Percentiles rank a stretch among this genome's conserved stretches.
These are phyloP conservation scores for Bondarzewia mesenterica DNA, from an alignment of 1,284 basidiomycete genomes.

Conservation along the genomic window DNA sequence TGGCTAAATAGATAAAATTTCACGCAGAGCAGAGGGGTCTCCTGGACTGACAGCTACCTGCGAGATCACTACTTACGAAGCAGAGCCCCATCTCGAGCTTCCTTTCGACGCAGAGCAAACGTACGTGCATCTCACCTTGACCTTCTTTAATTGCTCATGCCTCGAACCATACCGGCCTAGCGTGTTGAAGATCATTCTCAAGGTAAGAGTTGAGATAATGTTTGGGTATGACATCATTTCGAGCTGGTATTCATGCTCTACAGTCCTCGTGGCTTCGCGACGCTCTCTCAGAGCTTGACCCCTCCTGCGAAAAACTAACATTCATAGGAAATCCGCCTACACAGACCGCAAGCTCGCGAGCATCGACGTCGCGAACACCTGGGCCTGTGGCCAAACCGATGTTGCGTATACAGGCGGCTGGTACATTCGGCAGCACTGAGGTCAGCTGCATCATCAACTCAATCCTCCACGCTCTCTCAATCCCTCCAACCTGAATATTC, in stretches of 20 bases:
- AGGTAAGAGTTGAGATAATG: constrained; percentile 37
- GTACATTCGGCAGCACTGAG: constrained; percentile 79
- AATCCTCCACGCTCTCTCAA: not conserved
- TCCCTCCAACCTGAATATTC: not conserved
- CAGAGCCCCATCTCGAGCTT: constrained; percentile 76
- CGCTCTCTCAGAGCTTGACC: constrained; percentile 83
- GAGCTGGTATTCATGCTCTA: not conserved
- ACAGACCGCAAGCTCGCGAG: constrained; percentile 18
- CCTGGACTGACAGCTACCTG: constrained; percentile 84
- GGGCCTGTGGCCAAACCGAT: constrained; percentile 41
- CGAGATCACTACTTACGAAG: constrained; percentile 81
- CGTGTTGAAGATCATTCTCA: constrained; percentile 79
- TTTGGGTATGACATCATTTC: not conserved
- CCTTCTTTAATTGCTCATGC: constrained; percentile 4
- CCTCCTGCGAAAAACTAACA: constrained; percentile 75
- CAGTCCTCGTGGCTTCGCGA: constrained; percentile 89
- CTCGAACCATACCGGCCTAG: constrained; percentile 29
- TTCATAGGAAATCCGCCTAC: constrained; percentile 67
- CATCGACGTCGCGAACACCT: constrained; percentile 5
- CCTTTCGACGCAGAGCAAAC: constrained; percentile 65
- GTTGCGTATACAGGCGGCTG: constrained; percentile 71
- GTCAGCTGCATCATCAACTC: too few relatives aligned
- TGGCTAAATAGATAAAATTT: not conserved
- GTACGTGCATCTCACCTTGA: constrained; percentile 31
- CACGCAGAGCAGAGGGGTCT: constrained; percentile 69